These are phyloP conservation scores for Aspergillus thermomutatus DNA, from an alignment of 2,329 filamentous ascomycete species.

Conservation along the genomic window DNA sequence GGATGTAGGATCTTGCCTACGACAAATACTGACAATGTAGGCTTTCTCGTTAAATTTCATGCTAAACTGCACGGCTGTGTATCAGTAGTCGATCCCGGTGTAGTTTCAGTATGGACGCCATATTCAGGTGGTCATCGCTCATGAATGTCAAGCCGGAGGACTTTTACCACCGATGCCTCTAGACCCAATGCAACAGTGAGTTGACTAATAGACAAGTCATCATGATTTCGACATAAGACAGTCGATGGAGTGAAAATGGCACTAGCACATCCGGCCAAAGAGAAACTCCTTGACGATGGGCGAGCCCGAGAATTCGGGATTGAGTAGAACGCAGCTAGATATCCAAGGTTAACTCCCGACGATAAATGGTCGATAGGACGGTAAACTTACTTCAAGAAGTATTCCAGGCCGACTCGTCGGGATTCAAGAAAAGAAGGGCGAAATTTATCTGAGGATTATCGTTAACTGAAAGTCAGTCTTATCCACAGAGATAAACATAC, in stretches of 20 bases:
- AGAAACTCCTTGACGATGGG: conserved; percentile 88
- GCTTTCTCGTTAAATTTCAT: not conserved
- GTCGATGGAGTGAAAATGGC: not conserved
- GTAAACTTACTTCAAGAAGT: conserved; percentile 80
- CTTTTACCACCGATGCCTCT: not conserved
- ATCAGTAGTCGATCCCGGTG: no score
- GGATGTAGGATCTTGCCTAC: not conserved
- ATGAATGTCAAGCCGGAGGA: not conserved
- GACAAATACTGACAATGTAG: not conserved
- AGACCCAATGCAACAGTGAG: conserved; percentile 1
- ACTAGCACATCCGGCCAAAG: conserved; percentile 49
- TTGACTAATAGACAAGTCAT: not conserved
- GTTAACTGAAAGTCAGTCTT: conserved; percentile 6
- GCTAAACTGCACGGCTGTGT: no score
- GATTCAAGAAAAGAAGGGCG: conserved; percentile 80
- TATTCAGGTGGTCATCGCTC: not conserved
- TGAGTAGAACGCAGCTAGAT: conserved; percentile 77
- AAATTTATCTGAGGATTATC: conserved; percentile 56
- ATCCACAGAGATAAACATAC: conserved; percentile 46
- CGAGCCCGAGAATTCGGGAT: conserved; percentile 91
- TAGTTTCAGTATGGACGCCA: not conserved
- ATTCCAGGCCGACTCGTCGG: conserved; percentile 75
- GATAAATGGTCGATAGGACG: not conserved
- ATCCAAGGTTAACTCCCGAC: conserved; percentile 3
- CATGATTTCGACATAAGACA: not conserved